Conservation (phyloP, 2,329 filamentous ascomycete species). For the Pseudopyrenochaeta lycopersici region DNA sequence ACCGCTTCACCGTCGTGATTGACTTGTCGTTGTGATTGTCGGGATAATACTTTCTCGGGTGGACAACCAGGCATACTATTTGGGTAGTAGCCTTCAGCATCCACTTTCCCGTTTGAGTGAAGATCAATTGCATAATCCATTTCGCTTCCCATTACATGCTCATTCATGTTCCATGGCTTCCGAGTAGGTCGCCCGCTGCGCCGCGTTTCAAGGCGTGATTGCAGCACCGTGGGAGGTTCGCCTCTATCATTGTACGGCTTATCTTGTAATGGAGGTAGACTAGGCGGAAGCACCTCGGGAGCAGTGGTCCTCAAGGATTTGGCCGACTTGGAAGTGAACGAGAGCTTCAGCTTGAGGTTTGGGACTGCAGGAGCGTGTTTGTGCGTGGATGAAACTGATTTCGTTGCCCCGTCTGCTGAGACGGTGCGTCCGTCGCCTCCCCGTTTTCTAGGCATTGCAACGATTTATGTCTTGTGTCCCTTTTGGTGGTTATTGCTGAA, state of each 20-base stretch:
- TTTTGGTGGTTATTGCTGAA: not conserved
- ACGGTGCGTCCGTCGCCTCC: not conserved
- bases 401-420: not conserved
- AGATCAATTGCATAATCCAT: not conserved
- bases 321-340: not conserved
- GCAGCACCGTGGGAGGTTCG: not conserved
- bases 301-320: not conserved
- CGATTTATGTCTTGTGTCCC: not conserved
- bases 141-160: slow-evolving; percentile 2
- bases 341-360: not conserved
- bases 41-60: not conserved
- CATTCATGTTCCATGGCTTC: not conserved
- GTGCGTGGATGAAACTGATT: not conserved
- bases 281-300: not conserved
- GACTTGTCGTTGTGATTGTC: not conserved
- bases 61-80: not conserved
- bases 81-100: not conserved
- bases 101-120: not conserved
- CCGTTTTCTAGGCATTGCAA: too few relatives aligned
- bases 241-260: not conserved
- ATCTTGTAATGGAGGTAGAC: not conserved
- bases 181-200: slow-evolving; percentile 7
- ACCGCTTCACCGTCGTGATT: not conserved
- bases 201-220: not conserved
- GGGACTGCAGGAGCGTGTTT: not conserved